Conservation (phyloP, 139 green algal species). For the Microglena sp. region DNA sequence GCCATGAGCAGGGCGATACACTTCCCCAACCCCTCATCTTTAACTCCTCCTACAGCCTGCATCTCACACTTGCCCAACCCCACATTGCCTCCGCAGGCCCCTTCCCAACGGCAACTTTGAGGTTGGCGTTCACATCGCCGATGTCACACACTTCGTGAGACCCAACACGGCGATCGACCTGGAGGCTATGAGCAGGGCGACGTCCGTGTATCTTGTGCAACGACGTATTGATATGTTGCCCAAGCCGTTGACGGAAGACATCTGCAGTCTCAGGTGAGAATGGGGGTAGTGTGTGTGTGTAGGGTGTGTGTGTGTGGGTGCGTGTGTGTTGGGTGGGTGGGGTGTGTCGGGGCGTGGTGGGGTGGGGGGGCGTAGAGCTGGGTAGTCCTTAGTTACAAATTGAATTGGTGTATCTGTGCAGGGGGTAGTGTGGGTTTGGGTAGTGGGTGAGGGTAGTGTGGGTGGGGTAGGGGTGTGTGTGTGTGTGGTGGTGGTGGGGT, state of each 20-base stretch:
- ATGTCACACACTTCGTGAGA: constrained; percentile 83
- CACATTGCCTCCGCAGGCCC: background rate
- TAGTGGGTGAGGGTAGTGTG: no score
- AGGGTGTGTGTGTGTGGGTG: no score
- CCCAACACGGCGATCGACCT: constrained; percentile 65
- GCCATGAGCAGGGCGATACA: no score
- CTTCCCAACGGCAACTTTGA: constrained; percentile 56
- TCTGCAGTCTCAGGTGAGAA: constrained; percentile 65
- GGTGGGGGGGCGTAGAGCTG: no score
- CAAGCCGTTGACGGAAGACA: constrained; percentile 86
- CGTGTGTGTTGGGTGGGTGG: no score
- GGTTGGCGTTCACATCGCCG: constrained; percentile 88
- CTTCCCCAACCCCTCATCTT: background rate
- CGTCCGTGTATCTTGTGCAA: constrained; percentile 77
- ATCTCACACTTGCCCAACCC: background rate
- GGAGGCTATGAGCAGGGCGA: constrained; percentile 63
- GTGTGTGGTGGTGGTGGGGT: no score
- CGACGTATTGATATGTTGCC: constrained; percentile 90
- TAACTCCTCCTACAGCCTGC: constrained; percentile 28
- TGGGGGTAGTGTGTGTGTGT: no score
- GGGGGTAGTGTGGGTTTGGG: no score
- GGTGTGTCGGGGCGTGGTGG: no score
- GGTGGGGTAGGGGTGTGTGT: no score
- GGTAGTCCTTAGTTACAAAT: no score
- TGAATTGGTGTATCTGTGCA: no score